These are phyloP conservation scores for Pichia manshurica DNA, from an alignment of 805 yeast genomes.

Conservation along the genomic window DNA sequence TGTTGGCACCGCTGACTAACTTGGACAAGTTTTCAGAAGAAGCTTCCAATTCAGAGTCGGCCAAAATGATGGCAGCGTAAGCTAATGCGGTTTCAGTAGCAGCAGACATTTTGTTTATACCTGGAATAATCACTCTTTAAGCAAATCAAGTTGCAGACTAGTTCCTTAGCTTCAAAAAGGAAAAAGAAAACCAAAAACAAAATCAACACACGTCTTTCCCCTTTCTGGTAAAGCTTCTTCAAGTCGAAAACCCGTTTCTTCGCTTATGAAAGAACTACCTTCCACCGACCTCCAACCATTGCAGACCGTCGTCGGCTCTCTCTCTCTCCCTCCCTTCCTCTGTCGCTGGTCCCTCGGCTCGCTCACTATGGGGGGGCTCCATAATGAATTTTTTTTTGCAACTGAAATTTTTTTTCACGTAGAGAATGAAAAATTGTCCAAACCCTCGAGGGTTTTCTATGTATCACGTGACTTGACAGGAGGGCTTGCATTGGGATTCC, in stretches of 20 bases:
- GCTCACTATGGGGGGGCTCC: no score
- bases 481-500: not conserved
- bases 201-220: no score
- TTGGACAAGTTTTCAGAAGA: conserved; percentile 73
- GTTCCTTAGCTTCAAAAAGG: conserved; percentile 19
- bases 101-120: conserved; percentile 54
- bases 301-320: not conserved
- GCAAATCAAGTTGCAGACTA: conserved; percentile 37
- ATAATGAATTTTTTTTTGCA: not conserved
- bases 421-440: no score
- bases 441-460: no score
- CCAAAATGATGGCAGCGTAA: conserved; percentile 96
- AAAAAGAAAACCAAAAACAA: not conserved
- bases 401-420: not conserved
- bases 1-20: conserved; percentile 71
- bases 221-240: no score
- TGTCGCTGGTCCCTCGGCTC: not conserved
- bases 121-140: conserved; percentile 40
- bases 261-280: no score
- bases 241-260: no score
- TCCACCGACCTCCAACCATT: no score
- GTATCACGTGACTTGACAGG: no score
- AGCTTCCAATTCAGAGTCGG: conserved; percentile 94
- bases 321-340: not conserved
- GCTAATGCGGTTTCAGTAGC: conserved; percentile 90